These are phyloP conservation scores for Penicillium sp. DNA, from an alignment of 2,329 filamentous ascomycete genomes.

Conservation along the genomic window DNA sequence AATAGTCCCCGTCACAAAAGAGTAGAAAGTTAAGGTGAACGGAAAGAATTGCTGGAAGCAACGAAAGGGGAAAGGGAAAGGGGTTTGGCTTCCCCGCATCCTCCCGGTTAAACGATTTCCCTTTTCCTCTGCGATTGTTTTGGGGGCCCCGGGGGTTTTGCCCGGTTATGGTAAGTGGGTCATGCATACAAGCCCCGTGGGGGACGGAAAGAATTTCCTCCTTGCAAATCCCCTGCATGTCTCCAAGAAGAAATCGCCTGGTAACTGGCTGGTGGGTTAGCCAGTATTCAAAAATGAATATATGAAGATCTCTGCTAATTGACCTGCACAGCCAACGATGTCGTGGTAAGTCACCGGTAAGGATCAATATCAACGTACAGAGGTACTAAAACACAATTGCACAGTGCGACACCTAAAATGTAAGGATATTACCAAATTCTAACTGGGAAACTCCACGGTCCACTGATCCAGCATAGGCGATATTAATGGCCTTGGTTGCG, in stretches of 20 bases:
- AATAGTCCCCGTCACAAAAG: not conserved
- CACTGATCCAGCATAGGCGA: conserved; percentile 16
- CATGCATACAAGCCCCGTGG: not conserved
- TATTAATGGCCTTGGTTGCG: conserved; percentile 10
- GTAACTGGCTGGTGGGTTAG: conserved; percentile 20
- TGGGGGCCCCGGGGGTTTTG: too few relatives aligned
- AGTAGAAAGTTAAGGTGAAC: not conserved
- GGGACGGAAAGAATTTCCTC: conserved; percentile 9
- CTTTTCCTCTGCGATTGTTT: not conserved
- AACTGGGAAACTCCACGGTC: not conserved
- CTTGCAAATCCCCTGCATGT: conserved; percentile 15
- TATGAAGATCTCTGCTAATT: conserved; percentile 1
- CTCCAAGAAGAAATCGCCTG: conserved; percentile 17
- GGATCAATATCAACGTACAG: not conserved
- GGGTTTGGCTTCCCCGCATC: conserved; percentile 8
- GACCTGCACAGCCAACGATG: conserved; percentile 19
- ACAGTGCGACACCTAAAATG: conserved; percentile 25
- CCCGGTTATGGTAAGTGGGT: not conserved
- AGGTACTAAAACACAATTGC: not conserved
- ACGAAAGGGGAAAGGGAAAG: conserved; percentile 2
- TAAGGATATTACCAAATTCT: not conserved
- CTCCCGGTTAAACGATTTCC: not conserved
- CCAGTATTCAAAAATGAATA: not conserved
- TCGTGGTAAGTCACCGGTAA: conserved; percentile 15
- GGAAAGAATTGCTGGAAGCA: conserved; percentile 11